Conservation (phyloP, 2,329 filamentous ascomycete genomes). For the Cercospora sesami region DNA sequence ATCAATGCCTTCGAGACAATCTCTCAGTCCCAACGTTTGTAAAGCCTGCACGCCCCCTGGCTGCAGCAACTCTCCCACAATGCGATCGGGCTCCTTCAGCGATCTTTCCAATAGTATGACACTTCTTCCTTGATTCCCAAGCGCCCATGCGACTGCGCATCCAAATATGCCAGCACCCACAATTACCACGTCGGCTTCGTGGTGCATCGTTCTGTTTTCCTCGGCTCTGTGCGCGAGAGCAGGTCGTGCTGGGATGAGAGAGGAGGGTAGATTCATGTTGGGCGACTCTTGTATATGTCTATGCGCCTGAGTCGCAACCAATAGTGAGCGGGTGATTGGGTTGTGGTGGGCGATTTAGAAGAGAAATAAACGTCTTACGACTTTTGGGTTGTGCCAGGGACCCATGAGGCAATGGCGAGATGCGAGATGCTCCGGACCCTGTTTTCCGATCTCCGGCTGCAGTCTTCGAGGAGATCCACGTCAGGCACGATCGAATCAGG, state of each 20-base stretch:
- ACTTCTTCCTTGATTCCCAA: constrained; percentile 85
- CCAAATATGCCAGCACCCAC: constrained; percentile 90
- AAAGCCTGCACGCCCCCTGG: constrained; percentile 84
- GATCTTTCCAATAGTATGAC: constrained; percentile 86
- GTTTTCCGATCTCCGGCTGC: not conserved
- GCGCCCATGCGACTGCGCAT: constrained; percentile 77
- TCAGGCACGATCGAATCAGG: constrained; percentile 2
- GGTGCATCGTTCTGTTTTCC: constrained; percentile 54
- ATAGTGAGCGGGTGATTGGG: not conserved
- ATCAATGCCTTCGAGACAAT: constrained; percentile 88
- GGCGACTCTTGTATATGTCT: constrained; percentile 10
- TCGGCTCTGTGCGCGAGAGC: constrained; percentile 25
- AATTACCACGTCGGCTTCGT: constrained; percentile 79
- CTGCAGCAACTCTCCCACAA: constrained; percentile 92
- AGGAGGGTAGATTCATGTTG: constrained; percentile 13
- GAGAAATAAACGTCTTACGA: constrained; percentile 6
- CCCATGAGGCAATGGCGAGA: constrained; percentile 7
- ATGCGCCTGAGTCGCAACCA: constrained; percentile 4
- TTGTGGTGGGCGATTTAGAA: not conserved
- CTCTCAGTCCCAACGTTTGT: constrained; percentile 72
- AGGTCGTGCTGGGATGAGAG: constrained; percentile 15
- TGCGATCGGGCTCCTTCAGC: constrained; percentile 89
- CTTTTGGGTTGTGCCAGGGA: not conserved
- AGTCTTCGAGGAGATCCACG: not conserved
- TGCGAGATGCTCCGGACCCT: constrained; percentile 1